These are phyloP conservation scores for Crepidotus sp. DNA, from an alignment of 1,284 basidiomycete species.

Conservation along the genomic window DNA sequence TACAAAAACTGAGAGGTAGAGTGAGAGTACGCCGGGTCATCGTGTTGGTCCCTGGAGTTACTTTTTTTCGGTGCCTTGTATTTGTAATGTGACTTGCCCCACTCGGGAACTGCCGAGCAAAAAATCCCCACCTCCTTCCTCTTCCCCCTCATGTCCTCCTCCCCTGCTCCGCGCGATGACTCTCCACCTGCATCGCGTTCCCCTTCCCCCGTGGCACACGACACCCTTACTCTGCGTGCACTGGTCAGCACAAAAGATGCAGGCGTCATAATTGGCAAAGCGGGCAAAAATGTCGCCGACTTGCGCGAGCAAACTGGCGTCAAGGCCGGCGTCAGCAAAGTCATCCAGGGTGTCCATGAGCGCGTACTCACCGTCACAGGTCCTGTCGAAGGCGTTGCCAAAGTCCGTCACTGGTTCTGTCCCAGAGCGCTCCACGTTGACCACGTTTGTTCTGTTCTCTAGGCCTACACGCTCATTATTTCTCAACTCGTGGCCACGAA, in stretches of 20 bases:
- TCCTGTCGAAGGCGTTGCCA: conserved; percentile 84
- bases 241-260: conserved; percentile 96
- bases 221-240: conserved; percentile 78
- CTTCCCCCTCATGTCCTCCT: conserved; percentile 48
- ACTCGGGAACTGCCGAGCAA: background rate
- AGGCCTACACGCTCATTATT: conserved; percentile 96
- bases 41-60: no score
- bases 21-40: no score
- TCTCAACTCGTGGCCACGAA: conserved; percentile 78
- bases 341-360: conserved; percentile 95
- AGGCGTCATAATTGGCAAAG: conserved; percentile 95
- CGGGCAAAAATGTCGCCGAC: conserved; percentile 94
- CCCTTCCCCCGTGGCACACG: conserved; percentile 44
- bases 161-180: conserved; percentile 40
- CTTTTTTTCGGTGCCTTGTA: conserved; percentile 9
- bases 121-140: background rate
- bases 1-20: no score
- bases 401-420: conserved; percentile 39
- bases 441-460: conserved; percentile 13
- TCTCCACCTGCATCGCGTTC: conserved; percentile 59
- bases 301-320: conserved; percentile 91
- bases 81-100: conserved; percentile 1
- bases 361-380: conserved; percentile 93
- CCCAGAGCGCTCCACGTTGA: conserved; percentile 11
- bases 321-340: conserved; percentile 98